A percentile compares a stretch with the other conserved stretches of the same genome.
phyloP scores from a whole-genome alignment of 2,329 filamentous ascomycete genomes.

The Eutypella sp. region DNA sequence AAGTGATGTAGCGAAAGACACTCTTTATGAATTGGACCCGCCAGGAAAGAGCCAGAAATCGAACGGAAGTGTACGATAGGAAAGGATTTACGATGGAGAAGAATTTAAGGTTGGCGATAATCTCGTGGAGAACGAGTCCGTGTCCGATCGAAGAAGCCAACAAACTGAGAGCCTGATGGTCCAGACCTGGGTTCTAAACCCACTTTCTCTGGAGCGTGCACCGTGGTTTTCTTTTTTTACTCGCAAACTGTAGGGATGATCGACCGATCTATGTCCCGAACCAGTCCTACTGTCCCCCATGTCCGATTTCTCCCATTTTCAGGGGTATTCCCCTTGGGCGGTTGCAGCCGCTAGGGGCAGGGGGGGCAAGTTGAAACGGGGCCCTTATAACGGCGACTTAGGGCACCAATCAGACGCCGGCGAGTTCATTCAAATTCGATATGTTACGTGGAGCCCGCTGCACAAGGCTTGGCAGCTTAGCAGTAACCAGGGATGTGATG shows the following conservation, averaged over 20 bases:
- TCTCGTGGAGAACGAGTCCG: too few species aligned
- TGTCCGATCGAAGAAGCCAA: too few species aligned
- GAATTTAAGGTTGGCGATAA: background rate
- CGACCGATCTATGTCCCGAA: background rate
- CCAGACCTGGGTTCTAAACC: too few species aligned
- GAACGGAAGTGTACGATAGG: background rate
- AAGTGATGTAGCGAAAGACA: background rate
- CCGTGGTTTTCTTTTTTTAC: too few species aligned
- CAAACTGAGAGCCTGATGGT: background rate
- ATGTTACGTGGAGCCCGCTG: conserved; percentile 9
- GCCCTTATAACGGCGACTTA: conserved; percentile 3
- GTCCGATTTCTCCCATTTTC: background rate
- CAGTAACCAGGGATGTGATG: too few species aligned
- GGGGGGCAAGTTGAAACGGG: conserved; percentile 10
- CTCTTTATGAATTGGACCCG: background rate
- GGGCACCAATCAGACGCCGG: conserved; percentile 10
- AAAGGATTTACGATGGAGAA: background rate
- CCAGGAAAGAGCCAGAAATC: background rate
- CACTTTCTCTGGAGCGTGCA: too few species aligned
- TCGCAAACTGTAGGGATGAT: too few species aligned
- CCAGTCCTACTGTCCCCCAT: background rate
- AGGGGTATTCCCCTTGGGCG: background rate
- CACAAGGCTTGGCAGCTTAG: conserved; percentile 16
- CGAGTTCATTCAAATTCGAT: conserved; percentile 4
- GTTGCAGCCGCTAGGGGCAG: background rate